phyloP scores from a whole-genome alignment of 2,329 filamentous ascomycete genomes.

The Arthrobotrys conoides region DNA sequence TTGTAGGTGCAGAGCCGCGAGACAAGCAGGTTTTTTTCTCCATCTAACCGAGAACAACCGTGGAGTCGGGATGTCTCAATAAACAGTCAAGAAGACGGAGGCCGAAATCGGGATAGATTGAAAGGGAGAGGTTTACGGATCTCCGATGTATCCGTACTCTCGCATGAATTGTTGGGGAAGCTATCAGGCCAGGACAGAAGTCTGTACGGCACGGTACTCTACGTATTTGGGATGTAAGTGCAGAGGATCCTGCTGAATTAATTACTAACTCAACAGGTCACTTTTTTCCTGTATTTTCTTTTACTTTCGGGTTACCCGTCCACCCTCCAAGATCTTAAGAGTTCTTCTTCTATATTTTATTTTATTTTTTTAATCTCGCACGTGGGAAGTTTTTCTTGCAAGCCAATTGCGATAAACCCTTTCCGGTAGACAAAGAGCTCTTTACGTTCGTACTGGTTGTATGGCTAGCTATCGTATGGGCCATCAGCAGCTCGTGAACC shows the following conservation, averaged over 20 bases:
- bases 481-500: slow-evolving; percentile 3
- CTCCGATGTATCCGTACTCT: slow-evolving; percentile 41
- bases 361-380: slow-evolving; percentile 40
- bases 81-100: slow-evolving; percentile 41
- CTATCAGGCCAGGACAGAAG: slow-evolving; percentile 16
- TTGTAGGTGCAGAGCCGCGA: slow-evolving; percentile 51
- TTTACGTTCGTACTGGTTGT: slow-evolving; percentile 38
- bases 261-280: too few relatives aligned
- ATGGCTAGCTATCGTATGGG: slow-evolving; percentile 27
- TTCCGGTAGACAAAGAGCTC: slow-evolving; percentile 53
- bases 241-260: slow-evolving; percentile 5
- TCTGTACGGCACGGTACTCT: too few relatives aligned
- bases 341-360: slow-evolving; percentile 14
- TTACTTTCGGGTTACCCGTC: slow-evolving; percentile 21
- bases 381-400: slow-evolving; percentile 42
- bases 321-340: slow-evolving; percentile 10
- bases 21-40: slow-evolving; percentile 55
- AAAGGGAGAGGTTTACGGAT: slow-evolving; percentile 9
- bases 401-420: slow-evolving; percentile 20
- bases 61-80: slow-evolving; percentile 52
- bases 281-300: slow-evolving; percentile 20
- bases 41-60: slow-evolving; percentile 60
- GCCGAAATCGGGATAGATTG: slow-evolving; percentile 55
- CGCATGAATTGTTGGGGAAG: slow-evolving; percentile 9
- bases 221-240: not conserved